Evolutionary conservation across 805 yeast genomes (phyloP).

Genomic region (Sungouiozyma intestinalis): DNA sequence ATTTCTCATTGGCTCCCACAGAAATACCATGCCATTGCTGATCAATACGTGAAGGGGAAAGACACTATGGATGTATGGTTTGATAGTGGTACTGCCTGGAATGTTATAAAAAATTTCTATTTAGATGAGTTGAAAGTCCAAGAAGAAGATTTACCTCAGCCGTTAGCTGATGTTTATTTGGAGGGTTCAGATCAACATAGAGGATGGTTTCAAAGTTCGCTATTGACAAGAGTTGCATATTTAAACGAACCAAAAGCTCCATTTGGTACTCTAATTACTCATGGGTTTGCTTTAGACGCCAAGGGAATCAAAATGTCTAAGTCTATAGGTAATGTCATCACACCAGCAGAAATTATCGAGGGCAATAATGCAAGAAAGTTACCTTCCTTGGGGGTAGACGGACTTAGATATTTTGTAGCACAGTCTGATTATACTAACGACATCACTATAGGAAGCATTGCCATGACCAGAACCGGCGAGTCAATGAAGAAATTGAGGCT

Average conservation of each 20-base stretch:
- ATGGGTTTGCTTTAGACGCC: conserved; percentile 86
- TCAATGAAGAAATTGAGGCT: conserved; percentile 71
- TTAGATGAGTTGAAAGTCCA: conserved; percentile 27
- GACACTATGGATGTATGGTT: conserved; percentile 99
- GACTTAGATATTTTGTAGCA: conserved; percentile 83
- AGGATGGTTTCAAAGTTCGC: conserved; percentile 97
- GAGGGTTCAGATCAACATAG: conserved; percentile 99
- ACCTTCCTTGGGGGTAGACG: conserved; percentile 79
- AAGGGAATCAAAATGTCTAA: conserved; percentile 89
- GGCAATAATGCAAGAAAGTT: conserved; percentile 42
- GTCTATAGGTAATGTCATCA: conserved; percentile 72
- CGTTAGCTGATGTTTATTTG: conserved; percentile 70
- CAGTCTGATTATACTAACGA: conserved; percentile 80
- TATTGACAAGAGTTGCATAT: conserved; percentile 62
- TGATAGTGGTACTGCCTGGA: conserved; percentile 94
- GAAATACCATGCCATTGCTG: conserved; percentile 32
- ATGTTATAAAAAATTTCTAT: conserved; percentile 28
- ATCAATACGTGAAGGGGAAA: conserved; percentile 47
- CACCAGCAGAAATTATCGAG: conserved; percentile 56
- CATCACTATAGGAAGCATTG: conserved; percentile 60
- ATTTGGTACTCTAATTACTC: conserved; percentile 68
- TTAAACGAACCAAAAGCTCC: conserved; percentile 41
- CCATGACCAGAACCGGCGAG: conserved; percentile 68
- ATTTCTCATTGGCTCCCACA: conserved; percentile 60
- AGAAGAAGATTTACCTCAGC: conserved; percentile 26